A percentile compares a stretch with the other conserved stretches of the same genome.
phyloP scores from a whole-genome alignment of 768 basidiomycete species.

The Cubamyces sp. region DNA sequence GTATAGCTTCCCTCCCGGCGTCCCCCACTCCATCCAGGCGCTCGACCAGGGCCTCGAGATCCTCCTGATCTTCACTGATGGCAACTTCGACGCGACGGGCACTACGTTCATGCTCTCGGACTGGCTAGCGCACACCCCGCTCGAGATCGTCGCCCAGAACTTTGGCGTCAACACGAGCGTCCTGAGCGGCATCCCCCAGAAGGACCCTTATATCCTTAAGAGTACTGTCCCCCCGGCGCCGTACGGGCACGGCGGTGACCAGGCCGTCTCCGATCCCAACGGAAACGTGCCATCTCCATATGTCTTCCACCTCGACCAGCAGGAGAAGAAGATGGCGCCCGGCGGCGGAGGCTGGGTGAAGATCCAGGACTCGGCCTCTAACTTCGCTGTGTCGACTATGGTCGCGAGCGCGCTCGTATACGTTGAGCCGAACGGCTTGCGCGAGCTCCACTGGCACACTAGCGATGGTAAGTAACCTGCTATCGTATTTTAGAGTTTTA shows the following conservation, averaged over 20 bases:
- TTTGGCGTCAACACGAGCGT: slow-evolving; percentile 29
- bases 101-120: slow-evolving; percentile 37
- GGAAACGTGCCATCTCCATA: slow-evolving; percentile 27
- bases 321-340: slow-evolving; percentile 28
- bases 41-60: slow-evolving; percentile 33
- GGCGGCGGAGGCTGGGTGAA: slow-evolving; percentile 35
- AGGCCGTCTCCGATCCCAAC: slow-evolving; percentile 26
- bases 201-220: slow-evolving; percentile 32
- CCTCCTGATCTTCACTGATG: slow-evolving; percentile 35
- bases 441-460: slow-evolving; percentile 34
- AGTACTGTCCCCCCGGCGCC: slow-evolving; percentile 26
- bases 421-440: slow-evolving; percentile 33
- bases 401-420: slow-evolving; percentile 31
- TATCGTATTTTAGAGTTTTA: not conserved
- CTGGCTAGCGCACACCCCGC: slow-evolving; percentile 36
- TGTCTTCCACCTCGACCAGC: slow-evolving; percentile 30
- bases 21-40: slow-evolving; percentile 33
- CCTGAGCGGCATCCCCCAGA: slow-evolving; percentile 28
- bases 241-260: slow-evolving; percentile 26
- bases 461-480: slow-evolving; percentile 26
- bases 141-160: slow-evolving; percentile 34
- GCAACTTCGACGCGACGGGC: slow-evolving; percentile 35
- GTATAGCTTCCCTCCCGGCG: slow-evolving; percentile 32
- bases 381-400: slow-evolving; percentile 30
- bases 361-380: slow-evolving; percentile 33